Evolutionary conservation across 163 green algal genomes (phyloP), one percentile per base, ranked within the genome.

Genomic region (Scenedesmus sp.): DNA sequence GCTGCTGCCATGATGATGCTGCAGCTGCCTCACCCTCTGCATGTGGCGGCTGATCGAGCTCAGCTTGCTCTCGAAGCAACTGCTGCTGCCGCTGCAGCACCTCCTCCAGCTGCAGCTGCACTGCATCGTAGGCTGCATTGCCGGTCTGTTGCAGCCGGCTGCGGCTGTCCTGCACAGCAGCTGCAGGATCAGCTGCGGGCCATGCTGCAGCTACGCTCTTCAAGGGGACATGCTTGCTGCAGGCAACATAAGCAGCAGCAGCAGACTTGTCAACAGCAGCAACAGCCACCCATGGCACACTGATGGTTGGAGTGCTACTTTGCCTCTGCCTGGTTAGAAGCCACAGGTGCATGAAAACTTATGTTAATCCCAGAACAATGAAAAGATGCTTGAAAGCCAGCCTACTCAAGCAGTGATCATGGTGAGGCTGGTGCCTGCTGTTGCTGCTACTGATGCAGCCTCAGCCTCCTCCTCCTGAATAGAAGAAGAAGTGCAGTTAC

Each of bases 181-280:
- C 79, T 85, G 79, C 79, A 26, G 26, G 23, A 59, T 57, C 79
- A 85, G 81, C 81, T 86, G 81, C 55, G 57, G 86, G 67, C 55
- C 86, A 23, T 56, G 56, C 34, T 57, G 74, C 34, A 34, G 87
- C 54, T 23, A 87, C 81, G 15, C 87, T 91, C 1, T 60, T 60
- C 57, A 91, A 7, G 1, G 76, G 59, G 5, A 23, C 87, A 91
- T 91, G 87, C 76, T 87, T 91, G 64, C 87, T 91, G 87, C 81
- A 86, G 16, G 18, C 16, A 79, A 52, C n/a, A 57, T 46, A 46
- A 46, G 59, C 59, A n/a, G 20, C 55, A 59, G 26, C 79, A n/a
- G n/a, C 4, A 18, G 52, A 60, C 7, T 15, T 7, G 13, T 79
- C 10, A 26, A 18, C 26, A 26, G 16, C 1, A 26, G 23, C 23